Base-by-base conservation (phyloP, 768 basidiomycete species). In the Termitomyces sp. region DNA sequence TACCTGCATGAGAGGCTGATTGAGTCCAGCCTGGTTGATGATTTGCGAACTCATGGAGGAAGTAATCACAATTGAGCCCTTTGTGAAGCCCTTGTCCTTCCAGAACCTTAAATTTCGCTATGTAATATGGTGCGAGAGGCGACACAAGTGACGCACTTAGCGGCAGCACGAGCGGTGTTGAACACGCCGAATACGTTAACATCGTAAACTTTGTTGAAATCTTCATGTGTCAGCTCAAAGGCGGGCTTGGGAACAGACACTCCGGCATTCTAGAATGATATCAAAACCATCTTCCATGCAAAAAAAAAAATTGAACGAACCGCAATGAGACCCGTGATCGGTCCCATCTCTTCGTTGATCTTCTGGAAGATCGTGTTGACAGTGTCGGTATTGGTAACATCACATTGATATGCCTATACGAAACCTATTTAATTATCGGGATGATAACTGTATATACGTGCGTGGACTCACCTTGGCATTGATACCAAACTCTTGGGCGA, bases 1-100 rank as follows among this genome's bases (percentile, higher is more conserved):
- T n/a, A n/a, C n/a, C n/a, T n/a, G n/a, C n/a, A n/a, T n/a, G n/a
- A n/a, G n/a, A n/a, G n/a, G n/a, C n/a, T n/a, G n/a, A n/a, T n/a
- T n/a, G n/a, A n/a, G n/a, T n/a, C n/a, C n/a, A n/a, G n/a, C n/a
- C n/a, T n/a, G 77, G 59, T 87, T 86, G 67, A 85, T 83, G 59
- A 87, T 86, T 55, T 80, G 79, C 1, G 84, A 85, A 60, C 81
- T 82, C 84, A 87, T 88, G 5, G 83, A 85, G 1, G 82, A 79
- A 0, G 79, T 85, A 57, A 87, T 79, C 36, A 87, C 82, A 58
- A 87, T 87, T 0, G 85, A 84, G 0, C 81, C 80, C 18, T 63
- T 63, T 35, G 69, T 64, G 7, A 63, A 54, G 1, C 75, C 65
- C 20, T 64, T 56, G 0, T 75, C 70, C 0, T 65, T 67, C 81